Percentiles rank a stretch among this genome's conserved stretches.
Evolutionary conservation across 225 moss, liverwort and hornwort genomes (phyloP).

Genomic region (Climacium dendroides): DNA sequence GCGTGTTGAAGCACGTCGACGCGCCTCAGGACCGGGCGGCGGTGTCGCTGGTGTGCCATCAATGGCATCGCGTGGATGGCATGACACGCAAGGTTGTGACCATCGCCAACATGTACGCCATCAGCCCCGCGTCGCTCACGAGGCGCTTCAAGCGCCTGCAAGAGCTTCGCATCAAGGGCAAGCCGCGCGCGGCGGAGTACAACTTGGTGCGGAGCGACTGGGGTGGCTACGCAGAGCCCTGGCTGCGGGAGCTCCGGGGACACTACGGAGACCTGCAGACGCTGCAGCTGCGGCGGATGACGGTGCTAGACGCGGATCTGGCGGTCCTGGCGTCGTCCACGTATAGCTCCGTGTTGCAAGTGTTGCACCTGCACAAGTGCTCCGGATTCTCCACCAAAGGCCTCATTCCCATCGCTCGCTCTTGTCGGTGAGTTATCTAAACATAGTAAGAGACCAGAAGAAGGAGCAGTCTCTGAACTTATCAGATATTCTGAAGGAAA

Average conservation of each 20-base stretch:
- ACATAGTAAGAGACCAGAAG: not conserved
- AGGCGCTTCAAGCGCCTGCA: conserved; percentile 32
- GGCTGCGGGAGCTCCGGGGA: conserved; percentile 7
- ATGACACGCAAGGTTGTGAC: conserved; percentile 55
- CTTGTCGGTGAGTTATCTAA: conserved; percentile 9
- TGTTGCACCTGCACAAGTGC: conserved; percentile 32
- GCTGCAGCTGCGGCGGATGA: conserved; percentile 27
- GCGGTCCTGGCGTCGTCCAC: not conserved
- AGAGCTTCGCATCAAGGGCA: conserved; percentile 20
- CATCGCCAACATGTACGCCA: conserved; percentile 59
- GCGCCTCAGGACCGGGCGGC: conserved; percentile 49
- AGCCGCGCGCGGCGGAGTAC: conserved; percentile 27
- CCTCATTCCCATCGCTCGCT: conserved; percentile 9
- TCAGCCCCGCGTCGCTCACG: conserved; percentile 34
- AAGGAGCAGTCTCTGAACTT: not conserved
- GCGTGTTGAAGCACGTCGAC: conserved; percentile 44
- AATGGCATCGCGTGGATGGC: conserved; percentile 79
- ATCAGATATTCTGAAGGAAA: not conserved
- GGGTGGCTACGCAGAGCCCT: conserved; percentile 31
- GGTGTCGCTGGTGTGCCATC: conserved; percentile 62
- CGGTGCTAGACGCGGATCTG: conserved; percentile 3
- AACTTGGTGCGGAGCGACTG: conserved; percentile 14
- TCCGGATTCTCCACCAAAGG: conserved; percentile 29
- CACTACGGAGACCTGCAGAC: not conserved
- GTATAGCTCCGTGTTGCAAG: conserved; percentile 15